phyloP scores from a whole-genome alignment of 2,329 filamentous ascomycete genomes.

The Colletotrichum truncatum region DNA sequence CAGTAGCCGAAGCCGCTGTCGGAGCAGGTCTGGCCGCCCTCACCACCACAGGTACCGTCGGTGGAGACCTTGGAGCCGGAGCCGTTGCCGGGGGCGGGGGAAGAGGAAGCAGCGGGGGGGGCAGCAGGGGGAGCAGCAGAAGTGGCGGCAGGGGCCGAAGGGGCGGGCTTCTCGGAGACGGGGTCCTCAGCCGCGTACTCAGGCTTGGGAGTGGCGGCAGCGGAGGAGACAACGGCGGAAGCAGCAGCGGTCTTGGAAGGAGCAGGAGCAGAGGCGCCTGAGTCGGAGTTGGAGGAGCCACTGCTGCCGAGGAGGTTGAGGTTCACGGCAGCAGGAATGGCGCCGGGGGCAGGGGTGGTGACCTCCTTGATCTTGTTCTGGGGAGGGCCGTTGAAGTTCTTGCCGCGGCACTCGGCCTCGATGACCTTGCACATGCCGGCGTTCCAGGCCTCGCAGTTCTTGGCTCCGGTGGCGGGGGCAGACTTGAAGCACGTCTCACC shows the following conservation, averaged over 20 bases:
- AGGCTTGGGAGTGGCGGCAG: neutral
- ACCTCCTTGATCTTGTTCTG: slow-evolving; percentile 46
- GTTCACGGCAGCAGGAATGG: slow-evolving; percentile 42
- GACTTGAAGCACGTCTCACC: slow-evolving; percentile 65
- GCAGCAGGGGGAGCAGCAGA: neutral
- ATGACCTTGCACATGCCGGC: slow-evolving; percentile 63
- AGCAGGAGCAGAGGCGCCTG: neutral
- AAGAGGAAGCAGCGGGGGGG: neutral
- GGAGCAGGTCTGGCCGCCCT: slow-evolving; percentile 48
- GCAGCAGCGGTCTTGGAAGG: neutral
- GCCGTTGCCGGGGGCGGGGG: neutral
- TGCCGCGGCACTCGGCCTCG: slow-evolving; percentile 51
- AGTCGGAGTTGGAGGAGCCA: slow-evolving; percentile 10
- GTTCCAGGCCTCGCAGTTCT: slow-evolving; percentile 70
- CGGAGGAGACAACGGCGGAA: neutral
- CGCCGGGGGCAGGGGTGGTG: slow-evolving; percentile 40
- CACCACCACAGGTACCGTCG: slow-evolving; percentile 51
- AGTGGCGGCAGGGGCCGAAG: neutral
- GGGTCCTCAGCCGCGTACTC: slow-evolving; percentile 9
- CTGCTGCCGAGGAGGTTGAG: slow-evolving; percentile 13
- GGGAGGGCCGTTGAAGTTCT: slow-evolving; percentile 58
- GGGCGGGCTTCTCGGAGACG: neutral
- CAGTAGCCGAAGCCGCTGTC: slow-evolving; percentile 53
- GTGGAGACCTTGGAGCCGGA: slow-evolving; percentile 41
- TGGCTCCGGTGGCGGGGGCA: slow-evolving; percentile 66